Conservation (phyloP, 2,329 filamentous ascomycete genomes). For the Scortechinia acanthostroma region DNA sequence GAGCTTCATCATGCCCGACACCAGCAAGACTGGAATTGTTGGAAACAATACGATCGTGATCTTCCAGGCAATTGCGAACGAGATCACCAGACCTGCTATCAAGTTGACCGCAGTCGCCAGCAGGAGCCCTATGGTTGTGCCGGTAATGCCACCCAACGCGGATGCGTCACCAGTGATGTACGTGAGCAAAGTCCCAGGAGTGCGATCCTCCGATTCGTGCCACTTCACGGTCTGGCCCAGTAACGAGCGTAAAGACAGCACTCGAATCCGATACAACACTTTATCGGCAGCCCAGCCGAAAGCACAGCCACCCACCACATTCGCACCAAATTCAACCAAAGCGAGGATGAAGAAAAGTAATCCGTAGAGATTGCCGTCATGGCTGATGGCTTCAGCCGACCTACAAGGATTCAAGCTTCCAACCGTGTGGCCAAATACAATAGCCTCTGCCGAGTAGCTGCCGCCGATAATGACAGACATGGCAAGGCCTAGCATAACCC, state of each 20-base stretch:
- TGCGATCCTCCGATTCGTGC: slow-evolving; percentile 31
- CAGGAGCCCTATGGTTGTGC: slow-evolving; percentile 38
- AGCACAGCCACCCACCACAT: slow-evolving; percentile 30
- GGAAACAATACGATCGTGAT: slow-evolving; percentile 38
- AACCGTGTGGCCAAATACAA: slow-evolving; percentile 45
- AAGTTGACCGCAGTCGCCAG: slow-evolving; percentile 36
- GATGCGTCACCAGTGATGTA: slow-evolving; percentile 36
- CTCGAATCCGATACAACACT: slow-evolving; percentile 30
- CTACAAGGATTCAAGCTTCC: slow-evolving; percentile 37
- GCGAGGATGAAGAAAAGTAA: slow-evolving; percentile 38
- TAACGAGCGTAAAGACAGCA: slow-evolving; percentile 21
- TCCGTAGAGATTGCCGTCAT: slow-evolving; percentile 7
- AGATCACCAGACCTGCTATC: slow-evolving; percentile 34
- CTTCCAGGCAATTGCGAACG: slow-evolving; percentile 37
- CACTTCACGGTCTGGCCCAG: slow-evolving; percentile 19
- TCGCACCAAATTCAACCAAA: slow-evolving; percentile 31
- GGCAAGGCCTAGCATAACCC: slow-evolving; percentile 27
- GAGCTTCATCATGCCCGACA: slow-evolving; percentile 33
- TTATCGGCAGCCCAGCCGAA: slow-evolving; percentile 38
- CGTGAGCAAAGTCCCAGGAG: slow-evolving; percentile 31
- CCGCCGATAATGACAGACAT: slow-evolving; percentile 44
- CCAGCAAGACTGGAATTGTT: slow-evolving; percentile 35
- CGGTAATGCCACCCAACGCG: slow-evolving; percentile 35
- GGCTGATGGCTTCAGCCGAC: slow-evolving; percentile 10
- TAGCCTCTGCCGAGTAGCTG: slow-evolving; percentile 41